A percentile compares a stretch with the other conserved stretches of the same genome.
phyloP scores from a whole-genome alignment of 1,284 basidiomycete genomes.

The Puccinia polysora region DNA sequence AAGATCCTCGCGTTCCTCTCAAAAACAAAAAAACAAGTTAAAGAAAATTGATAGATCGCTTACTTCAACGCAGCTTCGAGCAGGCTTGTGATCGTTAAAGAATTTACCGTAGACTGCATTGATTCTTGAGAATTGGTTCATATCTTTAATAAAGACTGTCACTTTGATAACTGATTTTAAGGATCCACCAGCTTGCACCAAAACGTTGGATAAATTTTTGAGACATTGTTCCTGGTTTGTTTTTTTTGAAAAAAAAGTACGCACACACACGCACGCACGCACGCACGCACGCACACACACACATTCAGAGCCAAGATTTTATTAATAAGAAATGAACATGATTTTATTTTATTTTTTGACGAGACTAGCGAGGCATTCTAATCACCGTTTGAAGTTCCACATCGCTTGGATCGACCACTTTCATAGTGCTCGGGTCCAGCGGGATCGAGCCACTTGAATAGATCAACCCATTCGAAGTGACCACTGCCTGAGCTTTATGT shows the following conservation, averaged over 20 bases:
- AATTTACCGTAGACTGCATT: slow-evolving; percentile 60
- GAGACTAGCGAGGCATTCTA: slow-evolving; percentile 17
- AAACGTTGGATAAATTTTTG: slow-evolving; percentile 75
- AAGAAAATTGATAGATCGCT: slow-evolving; percentile 40
- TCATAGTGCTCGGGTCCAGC: slow-evolving; percentile 68
- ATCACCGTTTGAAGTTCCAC: slow-evolving; percentile 72
- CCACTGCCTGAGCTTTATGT: slow-evolving; percentile 65
- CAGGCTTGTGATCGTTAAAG: slow-evolving; percentile 87
- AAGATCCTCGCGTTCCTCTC: neutral
- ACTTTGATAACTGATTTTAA: slow-evolving; percentile 76
- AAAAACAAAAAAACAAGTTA: neutral
- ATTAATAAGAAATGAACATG: neutral
- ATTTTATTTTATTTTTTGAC: neutral
- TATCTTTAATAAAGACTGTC: slow-evolving; percentile 84
- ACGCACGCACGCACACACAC: neutral
- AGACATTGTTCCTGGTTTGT: slow-evolving; percentile 65
- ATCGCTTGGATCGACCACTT: slow-evolving; percentile 67
- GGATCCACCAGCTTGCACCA: slow-evolving; percentile 74
- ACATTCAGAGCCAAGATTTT: too few species aligned
- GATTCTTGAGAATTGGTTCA: slow-evolving; percentile 81
- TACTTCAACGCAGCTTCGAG: slow-evolving; percentile 74
- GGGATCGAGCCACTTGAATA: slow-evolving; percentile 89
- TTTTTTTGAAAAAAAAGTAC: neutral
- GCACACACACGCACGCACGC: neutral
- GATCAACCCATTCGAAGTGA: slow-evolving; percentile 70